phyloP scores from a whole-genome alignment of 805 yeast genomes.

The Barnettozyma salicaria region DNA sequence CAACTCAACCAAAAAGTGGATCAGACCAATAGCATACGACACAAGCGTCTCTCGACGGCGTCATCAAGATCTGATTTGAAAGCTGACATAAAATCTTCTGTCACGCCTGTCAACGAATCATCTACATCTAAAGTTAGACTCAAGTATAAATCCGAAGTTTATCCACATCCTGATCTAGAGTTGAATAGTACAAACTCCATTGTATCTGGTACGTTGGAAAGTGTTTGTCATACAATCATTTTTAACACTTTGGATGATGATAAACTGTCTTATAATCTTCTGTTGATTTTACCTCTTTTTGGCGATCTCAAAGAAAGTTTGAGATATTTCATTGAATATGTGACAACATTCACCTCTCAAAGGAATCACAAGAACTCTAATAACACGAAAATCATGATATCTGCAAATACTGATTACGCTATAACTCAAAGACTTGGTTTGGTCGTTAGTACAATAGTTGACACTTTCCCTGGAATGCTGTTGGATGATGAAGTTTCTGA shows the following conservation, averaged over 20 bases:
- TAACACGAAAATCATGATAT: slow-evolving; percentile 21
- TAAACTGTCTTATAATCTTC: slow-evolving; percentile 36
- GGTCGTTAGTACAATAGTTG: slow-evolving; percentile 51
- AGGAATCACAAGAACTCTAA: slow-evolving; percentile 17
- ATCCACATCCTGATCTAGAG: slow-evolving; percentile 58
- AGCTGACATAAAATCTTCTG: slow-evolving; percentile 13
- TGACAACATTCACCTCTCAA: slow-evolving; percentile 30
- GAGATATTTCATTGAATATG: slow-evolving; percentile 38
- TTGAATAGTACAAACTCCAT: slow-evolving; percentile 44
- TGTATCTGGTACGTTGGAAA: slow-evolving; percentile 56
- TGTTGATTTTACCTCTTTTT: slow-evolving; percentile 49
- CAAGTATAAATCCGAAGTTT: slow-evolving; percentile 35
- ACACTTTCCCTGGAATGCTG: slow-evolving; percentile 61
- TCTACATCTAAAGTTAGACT: slow-evolving; percentile 15
- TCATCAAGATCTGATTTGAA: slow-evolving; percentile 19
- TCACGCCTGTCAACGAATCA: slow-evolving; percentile 5
- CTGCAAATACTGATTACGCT: slow-evolving; percentile 31
- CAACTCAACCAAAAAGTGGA: slow-evolving; percentile 8
- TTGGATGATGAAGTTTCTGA: slow-evolving; percentile 58
- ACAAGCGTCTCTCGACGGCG: slow-evolving; percentile 23
- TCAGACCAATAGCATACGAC: slow-evolving; percentile 17
- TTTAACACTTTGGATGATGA: slow-evolving; percentile 42
- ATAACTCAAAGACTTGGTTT: slow-evolving; percentile 46
- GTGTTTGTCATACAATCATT: slow-evolving; percentile 69
- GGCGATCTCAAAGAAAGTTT: slow-evolving; percentile 42